Evolutionary conservation across 192 early-diverging fungal species (phyloP), one percentile per base, ranked within the genome.

Genomic region (Dissophora ornata): DNA sequence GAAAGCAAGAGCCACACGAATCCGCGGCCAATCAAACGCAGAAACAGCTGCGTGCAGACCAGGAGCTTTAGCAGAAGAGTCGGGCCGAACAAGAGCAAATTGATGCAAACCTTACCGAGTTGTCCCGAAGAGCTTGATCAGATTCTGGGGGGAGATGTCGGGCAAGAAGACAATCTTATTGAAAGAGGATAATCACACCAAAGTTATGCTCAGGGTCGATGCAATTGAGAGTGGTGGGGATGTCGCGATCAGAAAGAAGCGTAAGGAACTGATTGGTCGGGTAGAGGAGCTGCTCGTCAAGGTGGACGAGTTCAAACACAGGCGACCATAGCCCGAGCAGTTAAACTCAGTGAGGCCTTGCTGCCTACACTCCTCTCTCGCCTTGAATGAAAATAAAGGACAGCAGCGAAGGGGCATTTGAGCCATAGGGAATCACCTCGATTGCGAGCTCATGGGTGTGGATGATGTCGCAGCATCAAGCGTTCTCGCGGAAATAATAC

Each of bases 151-250:
- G 13, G 52, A 46, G 0, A 67, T 62, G 29, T 3, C 18, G 15
- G 65, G 67, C 19, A 67, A 49, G 38, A 67, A 57, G 28, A 57
- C 51, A 0, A 40, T 77, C 16, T 30, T 77, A 19, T 32, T 62
- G 51, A 77, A 64, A 5, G 73, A 77, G 26, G 73, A 77, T 58
- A 77, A 67, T 47, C 47, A 67, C 16, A 77, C 59, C 50, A 77
- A 67, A 30, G 73, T 64, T 4, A 77, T 77, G 73, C 52, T 77
- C 16, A 61, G n/a, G 53, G 55, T 77, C 33, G 73, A 77, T 19
- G 45, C 73, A 12, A 46, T 77, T 10, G 73, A 77, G 21, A 77
- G 73, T 44, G 63, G 53, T 1, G 73, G 73, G 13, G 65, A 77
- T 34, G 15, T 1, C 3, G 51, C 63, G 6, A 67, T 77, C 44